phyloP scores from a whole-genome alignment of 202 grass and related monocot genomes.

The Eragrostis tef region DNA sequence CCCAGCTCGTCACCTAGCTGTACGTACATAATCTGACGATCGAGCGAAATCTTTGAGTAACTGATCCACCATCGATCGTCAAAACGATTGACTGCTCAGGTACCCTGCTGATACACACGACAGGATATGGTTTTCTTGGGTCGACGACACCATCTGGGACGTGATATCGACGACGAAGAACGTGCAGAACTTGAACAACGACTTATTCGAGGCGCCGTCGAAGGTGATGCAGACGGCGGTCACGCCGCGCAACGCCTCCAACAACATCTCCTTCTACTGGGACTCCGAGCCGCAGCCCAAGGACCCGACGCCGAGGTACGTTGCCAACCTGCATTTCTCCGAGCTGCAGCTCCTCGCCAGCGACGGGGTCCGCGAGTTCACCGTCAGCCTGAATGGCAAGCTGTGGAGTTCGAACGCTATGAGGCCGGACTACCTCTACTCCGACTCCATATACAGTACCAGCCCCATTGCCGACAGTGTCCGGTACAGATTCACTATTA shows the following conservation, averaged over 20 bases:
- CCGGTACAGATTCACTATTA: conserved; percentile 37
- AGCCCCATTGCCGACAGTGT: rapidly evolving
- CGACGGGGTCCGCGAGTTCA: conserved; percentile 40
- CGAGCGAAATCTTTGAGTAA: background rate
- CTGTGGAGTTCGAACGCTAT: background rate
- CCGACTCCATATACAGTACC: background rate
- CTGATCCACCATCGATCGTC: background rate
- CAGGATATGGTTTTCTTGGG: conserved; percentile 51
- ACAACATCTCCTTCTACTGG: conserved; percentile 22
- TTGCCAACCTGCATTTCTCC: conserved; percentile 36
- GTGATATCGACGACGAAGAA: conserved; percentile 40
- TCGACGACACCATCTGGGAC: background rate
- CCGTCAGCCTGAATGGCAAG: conserved; percentile 43
- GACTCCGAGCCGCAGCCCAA: background rate
- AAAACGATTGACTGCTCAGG: conserved; percentile 20
- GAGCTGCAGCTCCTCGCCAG: background rate
- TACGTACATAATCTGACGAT: too few relatives aligned
- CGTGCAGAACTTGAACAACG: background rate
- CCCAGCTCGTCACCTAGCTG: too few relatives aligned
- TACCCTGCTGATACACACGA: conserved; percentile 62
- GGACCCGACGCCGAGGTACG: background rate
- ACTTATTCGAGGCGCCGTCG: conserved; percentile 28
- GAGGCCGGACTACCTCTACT: too few relatives aligned
- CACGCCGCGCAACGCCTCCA: conserved; percentile 37
- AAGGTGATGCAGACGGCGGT: conserved; percentile 53